Base-by-base conservation (phyloP, 306 rosid genomes). In the Purshia tridentata region DNA sequence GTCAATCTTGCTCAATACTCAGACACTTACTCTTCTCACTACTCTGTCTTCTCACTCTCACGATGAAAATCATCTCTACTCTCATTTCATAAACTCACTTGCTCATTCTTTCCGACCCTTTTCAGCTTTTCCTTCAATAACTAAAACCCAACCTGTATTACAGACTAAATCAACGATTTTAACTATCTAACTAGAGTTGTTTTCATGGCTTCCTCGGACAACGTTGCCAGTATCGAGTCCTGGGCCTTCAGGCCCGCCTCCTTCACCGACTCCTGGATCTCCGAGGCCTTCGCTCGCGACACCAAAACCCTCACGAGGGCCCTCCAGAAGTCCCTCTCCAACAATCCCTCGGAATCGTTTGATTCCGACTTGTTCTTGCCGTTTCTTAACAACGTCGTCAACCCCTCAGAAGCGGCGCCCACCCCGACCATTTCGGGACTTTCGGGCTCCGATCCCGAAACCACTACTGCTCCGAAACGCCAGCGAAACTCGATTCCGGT, bases 381-480 rank as follows among this genome's bases (percentile, higher is more conserved):
- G 0, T 75, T 85, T 2, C 18, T 56, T 3, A 69, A 66, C 15
- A 68, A 51, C 44, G 9, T 50, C 3, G 11, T 64, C 42, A 65
- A 65, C 3, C 54, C 83, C 5, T 42, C 83, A 6, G 91, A 89
- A 1, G 6, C 83, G 14, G 42, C 80, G 0, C 80, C 86, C 6
- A 82, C 92, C 0, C 86, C 96, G 0, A 83, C 97, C 0, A 83
- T 81, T 14, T 90, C 98, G 0, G 85, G 87, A 0, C 53, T 84
- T 8, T 89, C 97, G 12, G 83, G 91, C 14, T 86, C 98, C 0
- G 98, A 93, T 55, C 90, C 79, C 5, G 96, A 88, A 0, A 55
- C 86, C 0, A 54, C 62, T 37, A 47, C 67, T 0, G n/a, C 48
- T 39, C 79, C 83, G 1, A 88, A 77, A 13, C 88, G 86, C 1